A percentile compares a stretch with the other conserved stretches of the same genome.
Evolutionary conservation across 306 rosid genomes (phyloP).

Genomic region (Trifolium repens): DNA sequence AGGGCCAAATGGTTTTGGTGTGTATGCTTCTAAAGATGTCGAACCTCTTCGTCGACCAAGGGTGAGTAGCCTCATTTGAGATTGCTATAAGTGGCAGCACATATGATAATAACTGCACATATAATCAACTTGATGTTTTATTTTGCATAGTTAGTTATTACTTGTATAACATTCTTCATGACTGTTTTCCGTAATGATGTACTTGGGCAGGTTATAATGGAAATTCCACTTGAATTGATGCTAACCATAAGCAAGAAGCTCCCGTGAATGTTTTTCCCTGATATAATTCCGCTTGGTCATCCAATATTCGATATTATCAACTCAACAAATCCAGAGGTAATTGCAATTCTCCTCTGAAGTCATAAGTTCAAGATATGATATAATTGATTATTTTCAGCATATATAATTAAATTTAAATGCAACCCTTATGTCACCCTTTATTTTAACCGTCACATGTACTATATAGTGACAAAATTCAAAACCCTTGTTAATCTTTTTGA

Average conservation of each 20-base stretch:
- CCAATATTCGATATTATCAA: slow-evolving; percentile 94
- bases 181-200: slow-evolving; percentile 33
- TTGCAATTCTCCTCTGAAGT: slow-evolving; percentile 27
- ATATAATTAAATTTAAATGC: background rate
- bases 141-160: no score
- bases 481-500: background rate
- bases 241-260: slow-evolving; percentile 84
- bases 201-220: slow-evolving; percentile 83
- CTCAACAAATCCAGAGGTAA: slow-evolving; percentile 93
- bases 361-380: slow-evolving; percentile 19
- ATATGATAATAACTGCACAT: slow-evolving; percentile 2
- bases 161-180: no score
- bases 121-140: background rate
- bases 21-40: slow-evolving; percentile 95
- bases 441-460: slow-evolving; percentile 18
- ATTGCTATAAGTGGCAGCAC: slow-evolving; percentile 13
- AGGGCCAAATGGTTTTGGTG: slow-evolving; percentile 96
- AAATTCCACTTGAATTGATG: slow-evolving; percentile 92
- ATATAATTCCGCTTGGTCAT: slow-evolving; percentile 88
- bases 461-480: background rate
- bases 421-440: background rate
- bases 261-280: slow-evolving; percentile 99
- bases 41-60: slow-evolving; percentile 93
- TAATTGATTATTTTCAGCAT: slow-evolving; percentile 17
- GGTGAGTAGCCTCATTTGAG: slow-evolving; percentile 61